Evolutionary conservation across 192 early-diverging fungal species (phyloP).

Genomic region (Jimgerdemannia lactiflua): DNA sequence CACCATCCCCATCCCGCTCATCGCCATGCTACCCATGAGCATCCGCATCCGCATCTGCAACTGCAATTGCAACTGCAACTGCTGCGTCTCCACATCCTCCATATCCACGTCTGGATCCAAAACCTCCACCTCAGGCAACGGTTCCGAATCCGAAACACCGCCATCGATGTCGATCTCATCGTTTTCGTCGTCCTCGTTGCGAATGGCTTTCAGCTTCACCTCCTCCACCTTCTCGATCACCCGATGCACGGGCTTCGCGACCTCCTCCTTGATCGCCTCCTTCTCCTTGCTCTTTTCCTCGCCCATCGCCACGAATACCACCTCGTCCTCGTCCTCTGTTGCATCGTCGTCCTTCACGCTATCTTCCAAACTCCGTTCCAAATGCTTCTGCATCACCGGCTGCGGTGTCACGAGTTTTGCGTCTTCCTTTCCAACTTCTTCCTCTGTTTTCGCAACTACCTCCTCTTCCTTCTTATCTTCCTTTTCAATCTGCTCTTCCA

Average conservation of each 20-base stretch:
- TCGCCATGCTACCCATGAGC: not conserved
- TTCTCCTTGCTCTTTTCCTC: constrained; percentile 18
- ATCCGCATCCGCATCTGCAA: not conserved
- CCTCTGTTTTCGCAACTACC: constrained; percentile 7
- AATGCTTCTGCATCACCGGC: too few species aligned
- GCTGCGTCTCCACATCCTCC: not conserved
- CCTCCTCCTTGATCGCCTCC: not conserved
- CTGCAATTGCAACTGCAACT: too few species aligned
- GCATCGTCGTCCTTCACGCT: constrained; percentile 9
- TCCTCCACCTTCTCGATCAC: not conserved
- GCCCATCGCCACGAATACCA: not conserved
- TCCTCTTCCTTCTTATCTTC: constrained; percentile 23
- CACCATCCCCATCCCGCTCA: not conserved
- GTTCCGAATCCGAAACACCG: not conserved
- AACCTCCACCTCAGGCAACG: not conserved
- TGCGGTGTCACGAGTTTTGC: not conserved
- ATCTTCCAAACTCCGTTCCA: not conserved
- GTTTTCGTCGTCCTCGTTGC: not conserved
- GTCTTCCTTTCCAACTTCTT: constrained; percentile 9
- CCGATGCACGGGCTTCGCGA: not conserved
- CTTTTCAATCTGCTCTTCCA: constrained; percentile 17
- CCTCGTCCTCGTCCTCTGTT: not conserved
- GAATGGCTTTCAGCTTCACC: not conserved
- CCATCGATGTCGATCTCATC: not conserved
- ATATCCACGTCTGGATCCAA: not conserved